phyloP scores from a whole-genome alignment of 805 yeast genomes.

The Metschnikowia chrysomelidarum region DNA sequence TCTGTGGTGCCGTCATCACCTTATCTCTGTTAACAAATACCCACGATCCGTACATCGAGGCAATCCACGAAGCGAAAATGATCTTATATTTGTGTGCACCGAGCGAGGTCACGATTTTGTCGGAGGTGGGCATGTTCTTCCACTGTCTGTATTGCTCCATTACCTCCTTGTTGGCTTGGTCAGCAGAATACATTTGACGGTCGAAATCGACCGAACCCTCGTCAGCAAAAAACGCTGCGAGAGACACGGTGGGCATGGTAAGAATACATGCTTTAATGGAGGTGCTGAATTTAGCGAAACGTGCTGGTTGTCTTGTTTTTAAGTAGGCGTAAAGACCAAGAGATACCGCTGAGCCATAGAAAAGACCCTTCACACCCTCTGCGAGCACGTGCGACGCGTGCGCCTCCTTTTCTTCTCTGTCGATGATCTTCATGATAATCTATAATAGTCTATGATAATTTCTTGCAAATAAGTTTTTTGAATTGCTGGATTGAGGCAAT shows the following conservation, averaged over 20 bases:
- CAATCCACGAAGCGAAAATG: constrained; percentile 39
- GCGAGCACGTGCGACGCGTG: constrained; percentile 33
- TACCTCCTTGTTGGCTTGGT: constrained; percentile 25
- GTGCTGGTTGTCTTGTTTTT: constrained; percentile 31
- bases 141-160: constrained; percentile 37
- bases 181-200: constrained; percentile 33
- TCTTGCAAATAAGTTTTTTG: too few species aligned
- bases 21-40: constrained; percentile 27
- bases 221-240: constrained; percentile 42
- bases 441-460: too few species aligned
- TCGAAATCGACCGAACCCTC: constrained; percentile 46
- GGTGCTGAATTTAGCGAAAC: constrained; percentile 35
- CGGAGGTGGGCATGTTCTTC: constrained; percentile 31
- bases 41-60: constrained; percentile 33
- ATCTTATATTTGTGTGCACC: constrained; percentile 36
- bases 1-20: constrained; percentile 26
- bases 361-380: constrained; percentile 40
- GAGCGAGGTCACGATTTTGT: constrained; percentile 29
- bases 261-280: constrained; percentile 38
- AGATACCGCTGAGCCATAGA: constrained; percentile 34
- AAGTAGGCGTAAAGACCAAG: constrained; percentile 33
- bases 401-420: constrained; percentile 38
- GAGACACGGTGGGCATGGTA: constrained; percentile 39
- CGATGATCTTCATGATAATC: constrained; percentile 34
- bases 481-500: too few species aligned